Conservation (phyloP, 768 basidiomycete genomes). For the Gloeopeniophorella convolvens region DNA sequence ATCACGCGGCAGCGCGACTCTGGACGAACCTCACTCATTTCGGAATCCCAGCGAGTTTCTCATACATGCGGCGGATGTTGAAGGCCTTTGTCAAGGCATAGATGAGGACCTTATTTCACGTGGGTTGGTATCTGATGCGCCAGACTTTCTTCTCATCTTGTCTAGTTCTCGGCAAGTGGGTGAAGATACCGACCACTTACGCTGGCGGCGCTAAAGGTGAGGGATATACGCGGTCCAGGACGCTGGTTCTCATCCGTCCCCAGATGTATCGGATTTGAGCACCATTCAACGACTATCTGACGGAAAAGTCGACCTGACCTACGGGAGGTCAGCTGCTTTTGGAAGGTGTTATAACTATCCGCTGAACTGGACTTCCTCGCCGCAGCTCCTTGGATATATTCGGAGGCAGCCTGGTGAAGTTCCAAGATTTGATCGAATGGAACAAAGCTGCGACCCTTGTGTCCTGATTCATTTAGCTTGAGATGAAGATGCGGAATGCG, state of each 20-base stretch:
- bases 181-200: constrained; percentile 86
- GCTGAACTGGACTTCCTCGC: background rate
- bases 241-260: background rate
- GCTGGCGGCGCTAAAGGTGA: constrained; percentile 92
- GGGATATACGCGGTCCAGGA: background rate
- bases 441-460: constrained; percentile 7
- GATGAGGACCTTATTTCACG: constrained; percentile 83
- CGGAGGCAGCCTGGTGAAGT: constrained; percentile 56
- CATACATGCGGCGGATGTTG: constrained; percentile 97
- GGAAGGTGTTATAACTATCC: background rate
- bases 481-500: constrained; percentile 59
- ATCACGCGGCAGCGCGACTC: constrained; percentile 9
- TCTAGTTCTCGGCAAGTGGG: constrained; percentile 87
- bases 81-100: constrained; percentile 94
- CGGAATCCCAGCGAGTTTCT: constrained; percentile 70
- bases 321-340: constrained; percentile 51
- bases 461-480: constrained; percentile 39
- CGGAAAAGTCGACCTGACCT: constrained; percentile 85
- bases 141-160: constrained; percentile 15
- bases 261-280: constrained; percentile 75
- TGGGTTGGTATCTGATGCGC: constrained; percentile 25
- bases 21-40: constrained; percentile 2
- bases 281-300: constrained; percentile 72
- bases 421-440: constrained; percentile 43
- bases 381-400: constrained; percentile 67